Base-by-base conservation (phyloP, 1,284 basidiomycete species). In the Austroboletus niveus region DNA sequence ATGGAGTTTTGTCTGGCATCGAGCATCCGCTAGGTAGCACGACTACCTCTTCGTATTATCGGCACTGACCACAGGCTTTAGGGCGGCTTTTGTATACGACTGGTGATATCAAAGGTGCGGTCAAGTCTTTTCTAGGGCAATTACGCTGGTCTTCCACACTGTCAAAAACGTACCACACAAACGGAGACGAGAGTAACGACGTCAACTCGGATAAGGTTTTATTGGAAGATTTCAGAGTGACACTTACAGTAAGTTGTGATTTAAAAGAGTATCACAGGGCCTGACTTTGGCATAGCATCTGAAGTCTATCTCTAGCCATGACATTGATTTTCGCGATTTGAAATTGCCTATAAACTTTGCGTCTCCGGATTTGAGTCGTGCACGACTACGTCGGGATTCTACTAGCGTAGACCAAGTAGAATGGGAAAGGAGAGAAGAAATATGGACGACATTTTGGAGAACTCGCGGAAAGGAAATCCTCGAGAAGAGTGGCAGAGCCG, bases 181-280 rank as follows among this genome's bases (percentile, higher is more conserved):
- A 61, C 34, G 60, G 55, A 36, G 60, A 55, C 2, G 69, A 52
- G 30, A 56, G 40, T 52, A 62, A 40, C 59, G 67, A 65, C 24
- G 45, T 39, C 3, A 67, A 61, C 31, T 73, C 75, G 36, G 85
- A 88, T 58, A 85, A 82, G 57, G 72, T 86, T 1, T 86, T 81
- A 56, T 63, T 92, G 17, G 89, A 90, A 51, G 89, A 92, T 65
- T 91, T 92, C 59, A 78, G 82, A 34, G 81, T 87, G n/a, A 85
- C 89, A 14, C 81, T 85, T 55, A 77, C 80, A 61, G 89, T 91
- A 59, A 41, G 75, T 59, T 36, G 34, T 48, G n/a, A 22, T 7
- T 51, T 24, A 12, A 34, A 27, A n/a, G 12, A 20, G 41, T 24
- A 15, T 14, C 22, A 15, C 10, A 4, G 17, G 1, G 20, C 45